These are phyloP conservation scores for Cordyceps farinosa DNA, from an alignment of 2,329 filamentous ascomycete genomes.

Conservation along the genomic window DNA sequence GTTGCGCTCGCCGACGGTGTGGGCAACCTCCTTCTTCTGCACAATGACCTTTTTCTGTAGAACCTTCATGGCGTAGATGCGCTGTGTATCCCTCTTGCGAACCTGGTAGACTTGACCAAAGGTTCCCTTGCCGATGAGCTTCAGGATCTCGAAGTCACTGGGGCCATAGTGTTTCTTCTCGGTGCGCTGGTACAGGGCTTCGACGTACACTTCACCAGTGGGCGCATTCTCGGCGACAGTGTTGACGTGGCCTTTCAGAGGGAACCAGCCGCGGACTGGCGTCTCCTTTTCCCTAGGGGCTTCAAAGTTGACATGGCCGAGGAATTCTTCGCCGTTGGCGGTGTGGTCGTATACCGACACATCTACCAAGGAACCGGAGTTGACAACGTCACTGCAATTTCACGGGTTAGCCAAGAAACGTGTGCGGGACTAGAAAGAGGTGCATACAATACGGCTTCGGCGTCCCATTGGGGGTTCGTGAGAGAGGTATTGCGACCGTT, in stretches of 20 bases:
- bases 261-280: constrained; percentile 80
- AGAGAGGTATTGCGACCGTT: constrained; percentile 52
- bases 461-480: constrained; percentile 91
- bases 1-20: constrained; percentile 94
- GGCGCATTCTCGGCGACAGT: constrained; percentile 66
- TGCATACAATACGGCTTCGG: constrained; percentile 83
- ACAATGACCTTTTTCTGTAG: constrained; percentile 99
- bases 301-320: constrained; percentile 84
- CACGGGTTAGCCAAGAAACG: constrained; percentile 3
- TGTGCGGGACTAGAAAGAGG: background rate
- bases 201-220: constrained; percentile 85
- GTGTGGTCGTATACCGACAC: constrained; percentile 88
- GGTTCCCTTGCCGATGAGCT: constrained; percentile 95
- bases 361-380: constrained; percentile 83
- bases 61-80: constrained; percentile 99
- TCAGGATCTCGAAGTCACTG: constrained; percentile 91
- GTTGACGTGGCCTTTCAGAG: constrained; percentile 70
- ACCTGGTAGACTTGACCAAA: constrained; percentile 99
- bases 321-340: constrained; percentile 78
- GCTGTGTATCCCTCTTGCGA: constrained; percentile 89
- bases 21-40: constrained; percentile 98
- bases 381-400: constrained; percentile 78
- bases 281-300: constrained; percentile 63
- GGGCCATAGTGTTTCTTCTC: constrained; percentile 92
- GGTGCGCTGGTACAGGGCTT: constrained; percentile 78